Conservation (phyloP, 257 asterid species). For the Anisodus tanguticus region DNA sequence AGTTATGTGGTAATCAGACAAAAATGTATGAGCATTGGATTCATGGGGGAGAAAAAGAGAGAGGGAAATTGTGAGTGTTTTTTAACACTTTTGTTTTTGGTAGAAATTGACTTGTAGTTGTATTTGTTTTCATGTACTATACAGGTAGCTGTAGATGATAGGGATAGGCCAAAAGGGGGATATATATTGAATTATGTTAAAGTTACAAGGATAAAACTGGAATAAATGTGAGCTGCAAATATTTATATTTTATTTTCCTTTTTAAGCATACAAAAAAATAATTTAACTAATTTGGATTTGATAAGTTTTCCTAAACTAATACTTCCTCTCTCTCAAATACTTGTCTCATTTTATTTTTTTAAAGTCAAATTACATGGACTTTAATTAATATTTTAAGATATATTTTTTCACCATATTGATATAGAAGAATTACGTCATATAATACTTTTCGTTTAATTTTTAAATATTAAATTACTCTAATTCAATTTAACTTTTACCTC, state of each 20-base stretch:
- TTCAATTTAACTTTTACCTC: too few relatives aligned
- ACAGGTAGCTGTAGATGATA: constrained; percentile 14
- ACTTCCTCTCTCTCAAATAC: too few relatives aligned
- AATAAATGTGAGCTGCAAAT: not conserved
- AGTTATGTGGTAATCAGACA: constrained; percentile 40
- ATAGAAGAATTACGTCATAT: too few relatives aligned
- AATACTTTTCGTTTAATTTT: too few relatives aligned
- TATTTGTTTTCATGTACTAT: not conserved
- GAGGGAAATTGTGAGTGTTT: not conserved
- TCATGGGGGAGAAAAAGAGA: constrained; percentile 35
- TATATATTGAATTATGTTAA: not conserved
- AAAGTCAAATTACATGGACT: too few relatives aligned
- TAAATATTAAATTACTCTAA: too few relatives aligned
- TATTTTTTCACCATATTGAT: too few relatives aligned
- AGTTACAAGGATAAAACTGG: constrained; percentile 2
- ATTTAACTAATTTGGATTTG: not conserved
- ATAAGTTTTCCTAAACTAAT: not conserved
- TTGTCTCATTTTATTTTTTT: too few relatives aligned
- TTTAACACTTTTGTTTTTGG: not conserved
- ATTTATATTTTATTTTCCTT: not conserved
- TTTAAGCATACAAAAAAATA: not conserved
- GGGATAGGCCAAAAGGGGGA: not conserved
- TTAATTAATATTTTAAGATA: too few relatives aligned
- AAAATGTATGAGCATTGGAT: constrained; percentile 36
- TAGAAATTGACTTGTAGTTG: constrained; percentile 20